Evolutionary conservation across 805 yeast species (phyloP).

Genomic region (Ascoidea asiatica): DNA sequence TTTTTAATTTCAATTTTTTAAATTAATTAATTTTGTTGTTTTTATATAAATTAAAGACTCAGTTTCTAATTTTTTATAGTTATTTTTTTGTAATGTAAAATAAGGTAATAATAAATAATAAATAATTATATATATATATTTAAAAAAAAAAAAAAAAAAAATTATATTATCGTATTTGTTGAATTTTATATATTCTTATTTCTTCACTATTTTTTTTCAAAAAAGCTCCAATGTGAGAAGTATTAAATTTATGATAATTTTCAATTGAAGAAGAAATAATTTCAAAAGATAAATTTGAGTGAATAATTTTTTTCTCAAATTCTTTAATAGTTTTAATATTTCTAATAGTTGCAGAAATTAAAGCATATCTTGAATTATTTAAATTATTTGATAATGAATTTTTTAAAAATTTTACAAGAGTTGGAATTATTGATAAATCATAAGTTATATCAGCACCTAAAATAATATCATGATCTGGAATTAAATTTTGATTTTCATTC

Average conservation of each 20-base stretch:
- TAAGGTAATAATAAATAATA: too few species aligned
- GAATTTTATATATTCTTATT: background rate
- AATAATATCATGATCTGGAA: slow-evolving; percentile 34
- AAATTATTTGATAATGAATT: slow-evolving; percentile 4
- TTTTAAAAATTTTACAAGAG: slow-evolving; percentile 27
- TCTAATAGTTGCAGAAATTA: background rate
- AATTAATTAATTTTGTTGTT: background rate
- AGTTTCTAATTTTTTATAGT: too few species aligned
- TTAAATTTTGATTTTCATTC: slow-evolving; percentile 23
- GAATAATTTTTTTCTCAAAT: background rate
- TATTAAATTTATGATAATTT: too few species aligned
- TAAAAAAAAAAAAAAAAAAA: too few species aligned
- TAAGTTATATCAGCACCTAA: slow-evolving; percentile 86
- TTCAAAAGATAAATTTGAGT: background rate
- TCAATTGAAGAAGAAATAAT: too few species aligned
- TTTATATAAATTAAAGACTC: background rate
- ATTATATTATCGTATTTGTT: too few species aligned
- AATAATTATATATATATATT: too few species aligned
- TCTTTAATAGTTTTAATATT: background rate
- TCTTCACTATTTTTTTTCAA: background rate
- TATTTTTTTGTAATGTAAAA: too few species aligned
- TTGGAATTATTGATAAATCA: slow-evolving; percentile 47
- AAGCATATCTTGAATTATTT: background rate
- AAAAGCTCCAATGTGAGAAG: too few species aligned
- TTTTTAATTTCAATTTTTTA: background rate